Evolutionary conservation across 192 early-diverging fungal genomes (phyloP), one percentile per base, ranked within the genome.

Genomic region (Linnemannia elongata): DNA sequence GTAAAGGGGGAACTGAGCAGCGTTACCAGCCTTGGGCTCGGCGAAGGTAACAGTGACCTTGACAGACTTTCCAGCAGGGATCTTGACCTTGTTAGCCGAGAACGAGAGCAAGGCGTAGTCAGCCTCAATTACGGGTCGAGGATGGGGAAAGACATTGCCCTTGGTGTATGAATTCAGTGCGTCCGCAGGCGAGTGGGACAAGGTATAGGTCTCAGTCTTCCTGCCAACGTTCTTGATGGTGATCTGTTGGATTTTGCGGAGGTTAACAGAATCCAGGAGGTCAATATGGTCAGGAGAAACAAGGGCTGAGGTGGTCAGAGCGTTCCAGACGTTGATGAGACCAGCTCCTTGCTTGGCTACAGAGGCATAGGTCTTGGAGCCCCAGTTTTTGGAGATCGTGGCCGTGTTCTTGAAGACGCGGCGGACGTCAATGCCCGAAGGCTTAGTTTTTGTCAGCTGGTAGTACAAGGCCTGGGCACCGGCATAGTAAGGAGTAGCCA

Each of bases 401-500:
- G 86, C 81, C n/a, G 74, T 83, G 75, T 77, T 80, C 55, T 76
- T 83, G 76, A 83, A 80, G 60, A 83, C 78, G n/a, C 76, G n/a
- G n/a, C 87, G 81, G 42, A 76, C 63, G n/a, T 57, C 47, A 60
- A 75, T 66, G 8, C 82, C 82, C 7, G 52, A 73, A 35, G 52
- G 55, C 66, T 75, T 83, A 24, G 30, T 15, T 38, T 76, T 72
- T 60, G 75, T 82, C 27, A 72, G 49, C 68, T 87, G 75, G 49
- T 90, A 71, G 52, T 82, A 78, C 47, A 87, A 57, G 1, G 89
- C 89, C 36, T 81, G 73, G 20, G 80, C 41, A 27, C 90, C 90
- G 22, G 88, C 84, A 20, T 79, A 12, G 79, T 86, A 90, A 35
- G 90, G 88, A 30, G 90, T 83, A n/a, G 90, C 80, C 90, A 90